A percentile compares a stretch with the other conserved stretches of the same genome.
Evolutionary conservation across 805 yeast genomes (phyloP).

Genomic region (Ogataea pini): DNA sequence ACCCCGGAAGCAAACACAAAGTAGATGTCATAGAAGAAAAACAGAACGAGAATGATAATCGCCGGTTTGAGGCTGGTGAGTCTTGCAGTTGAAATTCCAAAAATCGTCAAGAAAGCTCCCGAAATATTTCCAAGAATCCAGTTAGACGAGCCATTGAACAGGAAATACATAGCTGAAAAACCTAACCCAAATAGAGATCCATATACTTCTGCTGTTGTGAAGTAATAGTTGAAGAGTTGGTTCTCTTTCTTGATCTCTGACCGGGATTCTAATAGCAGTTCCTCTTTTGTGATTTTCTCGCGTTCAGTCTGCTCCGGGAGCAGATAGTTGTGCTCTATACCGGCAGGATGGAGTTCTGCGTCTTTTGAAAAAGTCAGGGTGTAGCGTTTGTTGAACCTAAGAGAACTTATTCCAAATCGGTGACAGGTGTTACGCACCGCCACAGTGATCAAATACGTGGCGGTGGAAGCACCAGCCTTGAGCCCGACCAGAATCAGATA

Average conservation of each 20-base stretch:
- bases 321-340: slow-evolving; percentile 36
- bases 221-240: slow-evolving; percentile 39
- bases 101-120: slow-evolving; percentile 45
- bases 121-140: slow-evolving; percentile 50
- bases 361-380: slow-evolving; percentile 45
- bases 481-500: slow-evolving; percentile 40
- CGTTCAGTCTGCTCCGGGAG: slow-evolving; percentile 35
- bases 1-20: slow-evolving; percentile 65
- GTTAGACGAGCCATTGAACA: slow-evolving; percentile 33
- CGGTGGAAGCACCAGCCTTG: slow-evolving; percentile 35
- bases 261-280: slow-evolving; percentile 26
- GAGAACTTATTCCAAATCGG: slow-evolving; percentile 29
- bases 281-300: slow-evolving; percentile 33
- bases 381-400: slow-evolving; percentile 38
- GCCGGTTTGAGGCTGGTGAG: slow-evolving; percentile 50
- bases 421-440: slow-evolving; percentile 33
- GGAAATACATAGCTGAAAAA: slow-evolving; percentile 13
- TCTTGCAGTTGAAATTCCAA: slow-evolving; percentile 40
- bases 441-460: slow-evolving; percentile 31
- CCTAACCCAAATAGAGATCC: slow-evolving; percentile 24
- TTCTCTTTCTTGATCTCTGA: slow-evolving; percentile 25
- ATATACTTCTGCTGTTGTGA: slow-evolving; percentile 34
- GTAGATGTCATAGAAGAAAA: slow-evolving; percentile 63
- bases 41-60: slow-evolving; percentile 43
- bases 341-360: slow-evolving; percentile 38